Conservation (phyloP, 768 basidiomycete genomes). For the Suillus spraguei region DNA sequence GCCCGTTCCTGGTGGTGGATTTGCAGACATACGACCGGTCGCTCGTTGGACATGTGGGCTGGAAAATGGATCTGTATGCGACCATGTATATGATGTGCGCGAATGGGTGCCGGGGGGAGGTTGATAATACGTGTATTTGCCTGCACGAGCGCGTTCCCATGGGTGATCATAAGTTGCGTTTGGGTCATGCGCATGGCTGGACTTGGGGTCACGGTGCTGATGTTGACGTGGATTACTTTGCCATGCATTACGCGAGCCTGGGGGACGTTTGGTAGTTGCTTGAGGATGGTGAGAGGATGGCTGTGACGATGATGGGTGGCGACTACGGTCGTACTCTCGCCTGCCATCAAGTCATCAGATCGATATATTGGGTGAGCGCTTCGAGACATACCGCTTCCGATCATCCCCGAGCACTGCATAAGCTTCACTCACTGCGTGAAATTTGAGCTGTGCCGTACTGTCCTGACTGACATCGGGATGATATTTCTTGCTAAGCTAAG, state of each 20-base stretch:
- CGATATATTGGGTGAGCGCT: too few relatives aligned
- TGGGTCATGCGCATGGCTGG: conserved; percentile 14
- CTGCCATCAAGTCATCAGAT: conserved; percentile 16
- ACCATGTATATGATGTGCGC: conserved; percentile 6
- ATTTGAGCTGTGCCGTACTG: conserved; percentile 39
- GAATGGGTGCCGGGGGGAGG: conserved; percentile 11
- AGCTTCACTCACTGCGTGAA: conserved; percentile 49
- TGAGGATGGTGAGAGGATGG: conserved; percentile 28
- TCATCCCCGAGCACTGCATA: conserved; percentile 48
- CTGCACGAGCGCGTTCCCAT: conserved; percentile 14
- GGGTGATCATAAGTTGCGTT: conserved; percentile 14
- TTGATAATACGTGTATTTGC: conserved; percentile 4
- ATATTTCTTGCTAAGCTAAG: conserved; percentile 48
- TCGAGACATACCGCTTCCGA: conserved; percentile 40
- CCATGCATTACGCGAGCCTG: conserved; percentile 30
- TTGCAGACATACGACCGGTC: conserved; percentile 23
- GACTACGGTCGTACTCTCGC: conserved; percentile 34
- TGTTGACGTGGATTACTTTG: conserved; percentile 19
- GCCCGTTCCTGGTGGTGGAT: not conserved
- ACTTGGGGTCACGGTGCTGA: conserved; percentile 15
- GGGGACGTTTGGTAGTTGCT: conserved; percentile 30
- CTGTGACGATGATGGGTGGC: conserved; percentile 9
- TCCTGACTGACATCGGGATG: conserved; percentile 50
- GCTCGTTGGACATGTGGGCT: conserved; percentile 30
- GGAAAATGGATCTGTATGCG: conserved; percentile 24